These are phyloP conservation scores for Debaryomyces prosopidis DNA, from an alignment of 805 yeast species.

Conservation along the genomic window DNA sequence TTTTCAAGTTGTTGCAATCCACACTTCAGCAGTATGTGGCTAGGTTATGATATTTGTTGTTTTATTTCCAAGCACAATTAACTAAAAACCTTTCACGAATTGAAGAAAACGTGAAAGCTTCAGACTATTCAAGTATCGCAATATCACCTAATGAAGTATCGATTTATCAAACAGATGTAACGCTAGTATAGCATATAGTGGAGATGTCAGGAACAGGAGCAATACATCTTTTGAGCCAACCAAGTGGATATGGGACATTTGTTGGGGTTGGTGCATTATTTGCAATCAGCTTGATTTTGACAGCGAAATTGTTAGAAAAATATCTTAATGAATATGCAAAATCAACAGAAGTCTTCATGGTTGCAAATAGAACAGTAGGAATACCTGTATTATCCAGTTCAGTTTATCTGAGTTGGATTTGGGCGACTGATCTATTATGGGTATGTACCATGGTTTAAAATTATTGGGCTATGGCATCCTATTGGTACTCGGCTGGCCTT, in stretches of 20 bases:
- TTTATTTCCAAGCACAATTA: too few species aligned
- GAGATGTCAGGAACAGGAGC: conserved; percentile 7
- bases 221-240: conserved; percentile 21
- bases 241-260: conserved; percentile 30
- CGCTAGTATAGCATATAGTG: too few species aligned
- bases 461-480: conserved; percentile 25
- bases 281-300: conserved; percentile 27
- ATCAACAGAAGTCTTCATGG: conserved; percentile 28
- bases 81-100: too few species aligned
- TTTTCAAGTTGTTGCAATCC: too few species aligned
- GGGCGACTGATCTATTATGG: conserved; percentile 30
- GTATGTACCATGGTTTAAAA: conserved; percentile 24
- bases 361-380: conserved; percentile 26
- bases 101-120: too few species aligned
- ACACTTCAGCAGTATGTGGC: too few species aligned
- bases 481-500: conserved; percentile 27
- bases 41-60: too few species aligned
- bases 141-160: too few species aligned
- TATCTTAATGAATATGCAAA: conserved; percentile 25
- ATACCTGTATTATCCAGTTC: conserved; percentile 22
- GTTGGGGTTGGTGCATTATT: conserved; percentile 32
- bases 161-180: too few species aligned
- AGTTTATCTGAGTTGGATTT: conserved; percentile 27
- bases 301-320: conserved; percentile 22
- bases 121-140: too few species aligned